Evolutionary conservation across 805 yeast species (phyloP).

Genomic region (Candida caryicola): DNA sequence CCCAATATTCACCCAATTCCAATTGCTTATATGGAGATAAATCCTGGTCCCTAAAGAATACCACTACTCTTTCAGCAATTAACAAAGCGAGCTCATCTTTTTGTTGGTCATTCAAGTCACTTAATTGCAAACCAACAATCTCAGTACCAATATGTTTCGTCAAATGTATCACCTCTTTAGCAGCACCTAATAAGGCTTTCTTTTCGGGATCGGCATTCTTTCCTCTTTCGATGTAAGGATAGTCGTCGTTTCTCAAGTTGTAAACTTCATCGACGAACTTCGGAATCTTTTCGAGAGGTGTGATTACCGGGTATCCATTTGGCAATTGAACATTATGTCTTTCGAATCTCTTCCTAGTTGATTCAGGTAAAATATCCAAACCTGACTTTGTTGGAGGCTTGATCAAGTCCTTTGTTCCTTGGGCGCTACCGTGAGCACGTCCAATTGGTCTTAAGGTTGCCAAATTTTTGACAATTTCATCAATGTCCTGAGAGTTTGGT

Average conservation of each 20-base stretch:
- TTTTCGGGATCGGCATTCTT: slow-evolving; percentile 29
- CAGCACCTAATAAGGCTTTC: slow-evolving; percentile 32
- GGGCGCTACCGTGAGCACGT: slow-evolving; percentile 9
- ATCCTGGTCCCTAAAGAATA: slow-evolving; percentile 30
- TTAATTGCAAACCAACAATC: slow-evolving; percentile 29
- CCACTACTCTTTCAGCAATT: slow-evolving; percentile 31
- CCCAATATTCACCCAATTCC: slow-evolving; percentile 30
- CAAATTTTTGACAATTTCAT: slow-evolving; percentile 13
- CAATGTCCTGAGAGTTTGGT: slow-evolving; percentile 8
- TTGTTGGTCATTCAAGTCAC: slow-evolving; percentile 26
- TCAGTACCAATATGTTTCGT: slow-evolving; percentile 32
- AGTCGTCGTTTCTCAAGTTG: slow-evolving; percentile 21
- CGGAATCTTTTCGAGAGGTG: slow-evolving; percentile 22
- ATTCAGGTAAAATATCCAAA: slow-evolving; percentile 15
- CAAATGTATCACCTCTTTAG: slow-evolving; percentile 27
- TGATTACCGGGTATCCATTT: slow-evolving; percentile 25
- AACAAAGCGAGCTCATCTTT: slow-evolving; percentile 31
- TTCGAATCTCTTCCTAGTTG: slow-evolving; percentile 21
- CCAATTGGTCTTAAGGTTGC: slow-evolving; percentile 17
- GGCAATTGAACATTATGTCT: slow-evolving; percentile 25
- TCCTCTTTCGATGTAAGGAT: slow-evolving; percentile 26
- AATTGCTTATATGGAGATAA: slow-evolving; percentile 29
- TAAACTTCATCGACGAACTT: slow-evolving; percentile 25
- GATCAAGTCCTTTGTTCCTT: background rate
- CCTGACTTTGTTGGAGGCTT: slow-evolving; percentile 1